phyloP scores from a whole-genome alignment of 257 asterid genomes.

The Solanum virginianum region DNA sequence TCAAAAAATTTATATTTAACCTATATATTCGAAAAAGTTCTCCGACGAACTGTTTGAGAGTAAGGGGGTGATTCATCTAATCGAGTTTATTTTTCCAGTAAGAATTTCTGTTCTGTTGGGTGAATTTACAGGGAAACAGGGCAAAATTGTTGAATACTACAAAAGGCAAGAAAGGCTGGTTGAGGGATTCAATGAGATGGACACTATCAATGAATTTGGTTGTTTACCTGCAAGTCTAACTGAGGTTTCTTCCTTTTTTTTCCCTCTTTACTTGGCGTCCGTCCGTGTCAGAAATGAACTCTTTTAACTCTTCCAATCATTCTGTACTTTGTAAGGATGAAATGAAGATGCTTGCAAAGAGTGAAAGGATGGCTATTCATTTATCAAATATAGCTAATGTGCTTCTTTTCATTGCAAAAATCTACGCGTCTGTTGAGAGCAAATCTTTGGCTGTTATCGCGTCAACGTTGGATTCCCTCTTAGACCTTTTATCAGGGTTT shows the following conservation, averaged over 20 bases:
- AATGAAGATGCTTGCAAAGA: conserved; percentile 61
- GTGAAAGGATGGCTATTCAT: conserved; percentile 70
- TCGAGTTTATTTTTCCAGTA: neutral
- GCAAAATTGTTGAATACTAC: conserved; percentile 74
- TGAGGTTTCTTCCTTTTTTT: conserved; percentile 33
- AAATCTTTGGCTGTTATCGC: conserved; percentile 94
- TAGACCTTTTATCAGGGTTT: conserved; percentile 82
- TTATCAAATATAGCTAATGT: conserved; percentile 63
- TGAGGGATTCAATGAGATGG: conserved; percentile 85
- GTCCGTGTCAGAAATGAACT: neutral
- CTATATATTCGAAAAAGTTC: too few relatives aligned
- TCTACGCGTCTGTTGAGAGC: conserved; percentile 73
- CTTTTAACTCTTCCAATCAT: neutral
- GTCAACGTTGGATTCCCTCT: conserved; percentile 82
- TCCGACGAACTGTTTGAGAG: too few relatives aligned
- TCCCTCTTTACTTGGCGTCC: neutral
- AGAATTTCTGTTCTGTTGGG: neutral
- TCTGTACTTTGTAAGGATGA: conserved; percentile 40
- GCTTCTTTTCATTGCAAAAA: conserved; percentile 65
- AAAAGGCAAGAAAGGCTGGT: conserved; percentile 71
- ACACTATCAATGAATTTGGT: conserved; percentile 55
- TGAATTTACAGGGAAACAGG: conserved; percentile 37
- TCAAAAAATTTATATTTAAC: too few relatives aligned
- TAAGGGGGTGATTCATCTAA: too few relatives aligned
- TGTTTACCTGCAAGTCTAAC: conserved; percentile 39